Base-by-base conservation (phyloP, 257 asterid genomes). In the Solanum ahanhuiri region DNA sequence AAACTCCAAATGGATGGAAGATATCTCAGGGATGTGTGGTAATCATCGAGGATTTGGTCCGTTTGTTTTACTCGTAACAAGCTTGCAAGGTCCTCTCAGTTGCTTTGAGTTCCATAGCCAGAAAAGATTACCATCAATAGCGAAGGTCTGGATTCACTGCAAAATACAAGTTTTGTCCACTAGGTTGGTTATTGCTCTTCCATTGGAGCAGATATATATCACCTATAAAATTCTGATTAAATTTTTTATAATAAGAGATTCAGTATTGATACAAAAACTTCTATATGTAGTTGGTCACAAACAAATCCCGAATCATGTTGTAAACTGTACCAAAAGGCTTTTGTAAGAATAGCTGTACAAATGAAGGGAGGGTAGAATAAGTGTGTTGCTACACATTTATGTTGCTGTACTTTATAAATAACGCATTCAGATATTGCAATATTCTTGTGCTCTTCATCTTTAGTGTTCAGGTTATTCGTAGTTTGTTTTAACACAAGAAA, bases 21-120 rank as follows among this genome's bases (percentile, higher is more conserved):
- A 66, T 94, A 94, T 87, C 90, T 93, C 86, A 93, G 97, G 93
- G 97, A 94, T 51, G 96, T 94, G 60, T 94, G 97, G 97, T 94
- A 91, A 94, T 77, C 57, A 39, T 17, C 7, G 4, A 31, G 77
- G 81, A 18, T 6, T 83, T 31, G 85, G 72, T 72, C 45, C 45
- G 48, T 73, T 83, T 51, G 82, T 87, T 83, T 57, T 67, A 76
- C 51, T 43, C 33, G 23, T 64, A 69, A 15, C 63, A 22, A 85
- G 67, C 43, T 41, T 85, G 67, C 15, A 70, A 69, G 66, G 41
- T 45, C 87, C 31, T 51, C 81, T 54, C 45, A 60, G 60, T 75
- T 83, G 69, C 77, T 63, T 70, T 8, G 87, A 57, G 81, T 76
- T 71, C 85, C 87, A 79, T 85, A 70, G 79, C 85, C 12, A 20